Base-by-base conservation (phyloP, 1,284 basidiomycete species). In the Anthracocystis walkeri region DNA sequence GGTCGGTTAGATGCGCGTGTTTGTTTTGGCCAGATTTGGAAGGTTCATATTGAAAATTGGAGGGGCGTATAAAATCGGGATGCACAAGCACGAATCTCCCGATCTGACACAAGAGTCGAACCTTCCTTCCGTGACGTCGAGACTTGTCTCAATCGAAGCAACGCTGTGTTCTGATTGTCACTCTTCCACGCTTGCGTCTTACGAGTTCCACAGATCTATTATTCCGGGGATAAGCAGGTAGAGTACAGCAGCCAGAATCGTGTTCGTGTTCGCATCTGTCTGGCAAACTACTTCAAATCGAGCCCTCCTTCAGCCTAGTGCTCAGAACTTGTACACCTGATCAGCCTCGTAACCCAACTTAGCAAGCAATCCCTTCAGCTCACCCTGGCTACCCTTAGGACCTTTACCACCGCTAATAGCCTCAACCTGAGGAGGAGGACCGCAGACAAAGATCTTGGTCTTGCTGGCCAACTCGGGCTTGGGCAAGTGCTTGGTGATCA, bases 371-470 rank as follows among this genome's bases (percentile, higher is more conserved):
- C 82, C 82, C 65, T 78, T 78, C 52, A 85, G 79, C 49, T 83
- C 80, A 38, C 82, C 83, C 72, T 84, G 83, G 45, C 69, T 71
- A 29, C 77, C 77, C 66, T 79, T 80, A 66, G 79, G 80, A 10
- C 82, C 79, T 77, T 84, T 85, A 6, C 74, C 75, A 51, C 82
- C 82, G 54, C 68, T 76, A 52, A 85, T 72, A 21, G 82, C 82
- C 65, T 81, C 79, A 20, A 82, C 75, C 70, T 80, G 81, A 25
- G 78, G 75, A 33, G 79, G 79, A 33, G 82, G 79, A 21, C 92
- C 94, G 83, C 95, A 97, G 35, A 97, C 87, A 85, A 95, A 94
- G 58, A 96, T 87, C 87, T 94, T 95, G 82, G 93, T 88, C 87
- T 94, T 95, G 68, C 92, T 90, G 6, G 89, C 90, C 51, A 91